Conservation (phyloP, 441 rosid genomes). For the Brassica hybrid region DNA sequence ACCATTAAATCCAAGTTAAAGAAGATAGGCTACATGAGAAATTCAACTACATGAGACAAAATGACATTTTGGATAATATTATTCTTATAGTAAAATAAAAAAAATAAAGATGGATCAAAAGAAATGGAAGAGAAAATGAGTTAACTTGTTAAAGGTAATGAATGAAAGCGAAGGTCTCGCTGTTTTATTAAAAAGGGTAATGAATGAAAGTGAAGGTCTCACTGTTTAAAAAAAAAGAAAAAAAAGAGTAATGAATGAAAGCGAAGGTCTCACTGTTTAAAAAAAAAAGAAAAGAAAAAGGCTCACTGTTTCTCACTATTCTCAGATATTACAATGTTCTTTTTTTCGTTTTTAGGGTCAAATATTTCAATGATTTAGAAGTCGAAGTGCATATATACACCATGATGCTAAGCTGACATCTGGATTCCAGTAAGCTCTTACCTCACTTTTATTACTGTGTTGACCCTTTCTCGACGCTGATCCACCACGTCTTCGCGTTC, state of each 20-base stretch:
- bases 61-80: not conserved
- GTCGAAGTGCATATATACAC: not conserved
- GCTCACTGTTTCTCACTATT: too few species aligned
- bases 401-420: conserved; percentile 23
- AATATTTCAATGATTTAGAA: conserved; percentile 3
- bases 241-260: not conserved
- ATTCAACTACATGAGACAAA: conserved; percentile 1
- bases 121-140: not conserved
- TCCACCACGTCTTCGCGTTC: conserved; percentile 28
- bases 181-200: too few species aligned
- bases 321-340: too few species aligned
- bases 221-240: too few species aligned
- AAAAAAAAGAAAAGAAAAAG: too few species aligned
- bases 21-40: not conserved
- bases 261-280: not conserved
- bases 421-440: conserved; percentile 20
- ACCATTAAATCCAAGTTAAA: not conserved
- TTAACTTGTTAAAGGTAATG: not conserved
- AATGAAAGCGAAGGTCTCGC: not conserved
- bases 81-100: not conserved
- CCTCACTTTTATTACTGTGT: conserved; percentile 15
- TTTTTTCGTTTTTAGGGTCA: not conserved
- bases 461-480: conserved; percentile 35
- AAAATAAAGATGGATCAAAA: not conserved
- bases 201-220: not conserved